A percentile compares a stretch with the other conserved stretches of the same genome.
phyloP scores from a whole-genome alignment of 2,329 filamentous ascomycete species.

The Stemphylium beticola region DNA sequence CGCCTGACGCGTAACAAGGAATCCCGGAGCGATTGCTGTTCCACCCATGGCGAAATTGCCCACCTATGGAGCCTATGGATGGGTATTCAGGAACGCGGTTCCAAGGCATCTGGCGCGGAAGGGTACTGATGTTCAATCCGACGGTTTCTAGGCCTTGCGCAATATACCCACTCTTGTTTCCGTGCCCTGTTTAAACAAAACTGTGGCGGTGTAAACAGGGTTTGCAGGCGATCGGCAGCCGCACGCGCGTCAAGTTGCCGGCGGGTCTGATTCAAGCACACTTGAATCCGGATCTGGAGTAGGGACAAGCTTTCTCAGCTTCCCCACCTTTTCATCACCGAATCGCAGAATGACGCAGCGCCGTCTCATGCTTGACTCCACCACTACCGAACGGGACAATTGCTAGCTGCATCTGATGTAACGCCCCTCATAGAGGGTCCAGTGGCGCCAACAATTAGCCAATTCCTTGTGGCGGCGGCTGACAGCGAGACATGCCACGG shows the following conservation, averaged over 20 bases:
- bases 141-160: conserved; percentile 20
- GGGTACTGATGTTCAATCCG: conserved; percentile 10
- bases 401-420: conserved; percentile 14
- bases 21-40: too few species aligned
- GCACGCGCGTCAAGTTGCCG: conserved; percentile 8
- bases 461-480: conserved; percentile 21
- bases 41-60: conserved; percentile 12
- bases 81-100: conserved; percentile 15
- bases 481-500: conserved; percentile 12
- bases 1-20: not conserved
- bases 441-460: conserved; percentile 21
- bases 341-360: conserved; percentile 36
- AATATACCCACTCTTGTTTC: conserved; percentile 9
- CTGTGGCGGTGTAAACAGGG: conserved; percentile 18
- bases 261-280: conserved; percentile 9
- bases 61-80: conserved; percentile 20
- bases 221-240: not conserved
- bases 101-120: conserved; percentile 1
- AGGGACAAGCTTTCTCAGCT: conserved; percentile 30
- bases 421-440: conserved; percentile 6
- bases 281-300: conserved; percentile 31
- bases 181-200: conserved; percentile 26
- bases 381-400: conserved; percentile 12
- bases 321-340: conserved; percentile 27
- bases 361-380: conserved; percentile 22